A percentile compares a stretch with the other conserved stretches of the same genome.
Conservation (phyloP, 305 asterid genomes). For the Solanum hybrid region DNA sequence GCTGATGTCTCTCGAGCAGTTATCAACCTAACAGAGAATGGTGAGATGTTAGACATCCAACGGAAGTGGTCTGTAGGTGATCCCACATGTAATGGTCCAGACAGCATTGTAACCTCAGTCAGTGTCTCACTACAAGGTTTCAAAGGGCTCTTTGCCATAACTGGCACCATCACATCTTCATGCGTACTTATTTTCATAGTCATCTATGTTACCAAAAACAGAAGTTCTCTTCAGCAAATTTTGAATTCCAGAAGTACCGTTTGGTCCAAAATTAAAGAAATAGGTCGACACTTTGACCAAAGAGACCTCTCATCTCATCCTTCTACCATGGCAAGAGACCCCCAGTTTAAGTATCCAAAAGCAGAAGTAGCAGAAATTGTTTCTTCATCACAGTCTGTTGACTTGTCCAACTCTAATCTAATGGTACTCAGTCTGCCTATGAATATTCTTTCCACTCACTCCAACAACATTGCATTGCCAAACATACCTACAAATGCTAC, state of each 20-base stretch:
- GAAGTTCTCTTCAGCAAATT: constrained; percentile 4
- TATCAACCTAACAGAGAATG: constrained; percentile 20
- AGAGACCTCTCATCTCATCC: constrained; percentile 12
- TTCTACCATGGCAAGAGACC: background rate
- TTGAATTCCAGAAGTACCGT: constrained; percentile 17
- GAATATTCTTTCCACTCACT: background rate
- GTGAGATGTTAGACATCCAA: constrained; percentile 16
- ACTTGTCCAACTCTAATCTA: background rate
- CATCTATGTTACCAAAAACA: constrained; percentile 18
- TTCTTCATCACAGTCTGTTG: constrained; percentile 2
- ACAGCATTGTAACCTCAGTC: constrained; percentile 1
- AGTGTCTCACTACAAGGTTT: constrained; percentile 21
- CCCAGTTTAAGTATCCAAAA: background rate
- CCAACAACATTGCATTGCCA: background rate
- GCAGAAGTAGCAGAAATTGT: background rate
- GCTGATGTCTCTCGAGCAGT: constrained; percentile 46
- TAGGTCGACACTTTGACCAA: constrained; percentile 23
- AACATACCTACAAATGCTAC: background rate
- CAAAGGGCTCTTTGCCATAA: constrained; percentile 21
- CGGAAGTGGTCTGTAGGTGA: constrained; percentile 8
- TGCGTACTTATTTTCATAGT: constrained; percentile 21
- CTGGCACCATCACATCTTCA: constrained; percentile 21
- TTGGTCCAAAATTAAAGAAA: constrained; percentile 24
- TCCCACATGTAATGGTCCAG: constrained; percentile 15
- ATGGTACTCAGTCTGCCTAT: constrained; percentile 1